Evolutionary conservation across 2,329 filamentous ascomycete genomes (phyloP).

Genomic region (Fusarium pilosicola): DNA sequence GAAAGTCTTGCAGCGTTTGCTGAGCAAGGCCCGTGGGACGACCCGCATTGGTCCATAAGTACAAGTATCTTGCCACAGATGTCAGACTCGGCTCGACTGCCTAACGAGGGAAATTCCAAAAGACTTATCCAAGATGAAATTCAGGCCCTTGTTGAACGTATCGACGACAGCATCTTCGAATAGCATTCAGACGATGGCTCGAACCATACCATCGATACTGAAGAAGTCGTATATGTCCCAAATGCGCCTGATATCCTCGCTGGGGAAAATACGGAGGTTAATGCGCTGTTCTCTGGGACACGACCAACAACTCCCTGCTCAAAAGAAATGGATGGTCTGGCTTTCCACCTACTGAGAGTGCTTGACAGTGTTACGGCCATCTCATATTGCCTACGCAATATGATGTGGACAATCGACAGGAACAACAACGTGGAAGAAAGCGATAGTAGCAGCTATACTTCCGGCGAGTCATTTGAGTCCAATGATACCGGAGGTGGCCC

Average conservation of each 20-base stretch:
- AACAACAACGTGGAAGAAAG: not conserved
- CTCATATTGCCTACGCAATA: not conserved
- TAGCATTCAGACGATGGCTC: not conserved
- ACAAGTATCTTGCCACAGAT: not conserved
- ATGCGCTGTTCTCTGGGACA: not conserved
- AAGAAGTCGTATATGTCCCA: not conserved
- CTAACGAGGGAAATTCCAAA: not conserved
- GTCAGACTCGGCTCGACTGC: not conserved
- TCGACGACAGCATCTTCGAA: not conserved
- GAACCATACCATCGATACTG: not conserved
- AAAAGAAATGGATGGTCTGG: not conserved
- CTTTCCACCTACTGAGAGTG: not conserved
- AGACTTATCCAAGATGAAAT: not conserved
- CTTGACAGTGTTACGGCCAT: not conserved
- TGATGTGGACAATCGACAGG: not conserved
- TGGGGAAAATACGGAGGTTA: not conserved
- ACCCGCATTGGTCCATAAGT: not conserved
- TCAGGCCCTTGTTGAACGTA: not conserved
- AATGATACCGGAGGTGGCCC: not conserved
- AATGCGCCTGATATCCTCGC: not conserved
- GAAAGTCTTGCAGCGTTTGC: not conserved
- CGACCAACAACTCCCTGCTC: not conserved
- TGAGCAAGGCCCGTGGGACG: too few species aligned
- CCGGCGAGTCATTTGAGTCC: too few species aligned
- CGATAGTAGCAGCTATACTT: not conserved